phyloP scores from a whole-genome alignment of 1,139 yeast species.

The Nakaseomyces delphensis region DNA sequence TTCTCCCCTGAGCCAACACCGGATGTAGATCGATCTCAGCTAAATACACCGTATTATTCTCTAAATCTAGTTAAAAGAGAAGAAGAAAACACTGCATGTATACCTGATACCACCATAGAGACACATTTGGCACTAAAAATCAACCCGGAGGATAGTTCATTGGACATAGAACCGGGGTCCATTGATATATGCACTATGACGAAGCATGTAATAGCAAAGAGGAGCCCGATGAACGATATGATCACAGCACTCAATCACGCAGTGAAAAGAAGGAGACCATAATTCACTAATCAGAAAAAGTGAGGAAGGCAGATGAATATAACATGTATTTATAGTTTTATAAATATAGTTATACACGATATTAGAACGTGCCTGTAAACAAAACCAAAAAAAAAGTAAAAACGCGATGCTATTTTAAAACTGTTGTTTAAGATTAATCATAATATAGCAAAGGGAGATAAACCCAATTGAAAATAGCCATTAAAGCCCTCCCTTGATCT shows the following conservation, averaged over 20 bases:
- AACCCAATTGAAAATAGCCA: too few species aligned
- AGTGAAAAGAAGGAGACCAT: background rate
- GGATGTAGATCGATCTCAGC: slow-evolving; percentile 8
- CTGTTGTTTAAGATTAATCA: too few species aligned
- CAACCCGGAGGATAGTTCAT: slow-evolving; percentile 67
- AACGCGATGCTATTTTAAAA: background rate
- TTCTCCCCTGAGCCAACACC: slow-evolving; percentile 96
- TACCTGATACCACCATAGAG: slow-evolving; percentile 17
- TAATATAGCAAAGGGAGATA: too few species aligned
- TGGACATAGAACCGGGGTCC: slow-evolving; percentile 76
- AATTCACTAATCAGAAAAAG: background rate
- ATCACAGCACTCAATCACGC: background rate
- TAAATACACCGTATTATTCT: slow-evolving; percentile 75
- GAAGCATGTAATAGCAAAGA: background rate
- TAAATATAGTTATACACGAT: background rate
- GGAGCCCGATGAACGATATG: background rate
- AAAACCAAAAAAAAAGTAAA: background rate
- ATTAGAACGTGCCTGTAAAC: background rate
- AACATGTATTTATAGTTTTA: background rate
- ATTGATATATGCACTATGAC: slow-evolving; percentile 60
- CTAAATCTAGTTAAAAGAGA: slow-evolving; percentile 67
- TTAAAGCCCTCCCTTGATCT: too few species aligned
- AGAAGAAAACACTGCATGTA: slow-evolving; percentile 60
- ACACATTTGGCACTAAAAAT: slow-evolving; percentile 57
- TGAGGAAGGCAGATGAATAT: background rate